A percentile compares a stretch with the other conserved stretches of the same genome.
phyloP scores from a whole-genome alignment of 2,329 filamentous ascomycete genomes.

The Pseudonectria buxi region DNA sequence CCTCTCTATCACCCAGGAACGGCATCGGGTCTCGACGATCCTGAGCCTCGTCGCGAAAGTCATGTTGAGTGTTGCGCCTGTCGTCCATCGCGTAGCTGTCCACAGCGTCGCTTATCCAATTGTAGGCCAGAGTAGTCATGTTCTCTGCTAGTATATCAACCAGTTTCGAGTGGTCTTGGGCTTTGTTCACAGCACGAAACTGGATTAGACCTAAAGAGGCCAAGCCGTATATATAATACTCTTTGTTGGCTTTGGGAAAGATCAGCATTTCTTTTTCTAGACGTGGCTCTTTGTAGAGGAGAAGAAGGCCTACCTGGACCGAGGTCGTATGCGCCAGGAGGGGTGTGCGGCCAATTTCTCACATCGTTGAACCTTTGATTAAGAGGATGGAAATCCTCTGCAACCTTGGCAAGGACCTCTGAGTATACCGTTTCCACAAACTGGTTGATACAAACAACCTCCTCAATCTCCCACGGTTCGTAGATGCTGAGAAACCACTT shows the following conservation, averaged over 20 bases:
- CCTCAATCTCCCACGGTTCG: slow-evolving; percentile 1
- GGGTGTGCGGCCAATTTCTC: background rate
- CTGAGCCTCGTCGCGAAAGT: too few species aligned
- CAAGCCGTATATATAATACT: background rate
- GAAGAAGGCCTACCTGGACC: background rate
- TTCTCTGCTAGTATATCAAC: background rate
- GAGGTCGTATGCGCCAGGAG: background rate
- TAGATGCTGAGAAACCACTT: background rate
- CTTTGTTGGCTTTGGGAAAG: background rate
- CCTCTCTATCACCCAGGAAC: slow-evolving; percentile 1
- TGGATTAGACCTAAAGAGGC: background rate
- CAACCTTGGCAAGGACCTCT: background rate
- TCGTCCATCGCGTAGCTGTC: too few species aligned
- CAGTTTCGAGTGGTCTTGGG: background rate
- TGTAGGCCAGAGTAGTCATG: background rate
- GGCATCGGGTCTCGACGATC: background rate
- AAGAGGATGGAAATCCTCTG: background rate
- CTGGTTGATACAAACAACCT: background rate
- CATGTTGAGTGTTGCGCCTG: too few species aligned
- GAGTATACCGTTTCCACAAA: background rate
- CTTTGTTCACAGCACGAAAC: background rate
- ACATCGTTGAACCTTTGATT: background rate
- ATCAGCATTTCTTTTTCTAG: too few species aligned
- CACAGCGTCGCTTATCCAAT: background rate
- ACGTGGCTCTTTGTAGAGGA: too few species aligned